A percentile compares a stretch with the other conserved stretches of the same genome.
Evolutionary conservation across 1,284 basidiomycete genomes (phyloP).

Genomic region (Boletus semigastroideus): DNA sequence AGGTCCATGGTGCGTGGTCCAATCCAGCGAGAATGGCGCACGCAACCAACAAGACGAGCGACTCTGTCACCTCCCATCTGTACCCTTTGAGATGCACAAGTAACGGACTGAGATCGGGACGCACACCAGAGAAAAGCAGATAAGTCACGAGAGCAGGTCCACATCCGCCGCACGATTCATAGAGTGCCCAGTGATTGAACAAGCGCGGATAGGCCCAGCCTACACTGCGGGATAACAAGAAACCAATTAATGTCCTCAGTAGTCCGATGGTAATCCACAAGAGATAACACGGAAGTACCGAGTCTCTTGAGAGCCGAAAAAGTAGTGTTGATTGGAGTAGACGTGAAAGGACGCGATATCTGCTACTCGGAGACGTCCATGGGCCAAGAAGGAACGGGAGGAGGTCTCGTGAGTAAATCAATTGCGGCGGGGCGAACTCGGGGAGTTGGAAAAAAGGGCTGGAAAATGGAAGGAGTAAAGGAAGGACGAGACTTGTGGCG

Average conservation of each 20-base stretch:
- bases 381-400: conserved; percentile 21
- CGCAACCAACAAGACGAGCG: conserved; percentile 10
- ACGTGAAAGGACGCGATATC: conserved; percentile 16
- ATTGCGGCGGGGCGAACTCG: conserved; percentile 28
- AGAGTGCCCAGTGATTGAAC: conserved; percentile 42
- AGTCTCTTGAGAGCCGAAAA: conserved; percentile 13
- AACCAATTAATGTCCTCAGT: conserved; percentile 30
- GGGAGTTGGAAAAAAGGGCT: conserved; percentile 12
- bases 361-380: conserved; percentile 23
- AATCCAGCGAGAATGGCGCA: conserved; percentile 27
- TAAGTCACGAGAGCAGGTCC: conserved; percentile 36
- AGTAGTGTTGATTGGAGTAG: conserved; percentile 21
- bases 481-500: conserved; percentile 13
- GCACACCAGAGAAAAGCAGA: conserved; percentile 17
- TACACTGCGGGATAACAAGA: conserved; percentile 36
- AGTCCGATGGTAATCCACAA: conserved; percentile 35
- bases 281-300: conserved; percentile 19
- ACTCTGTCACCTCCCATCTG: conserved; percentile 16
- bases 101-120: conserved; percentile 6
- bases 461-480: conserved; percentile 12
- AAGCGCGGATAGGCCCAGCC: conserved; percentile 40
- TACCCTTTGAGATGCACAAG: conserved; percentile 10
- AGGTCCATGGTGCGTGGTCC: conserved; percentile 41
- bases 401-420: conserved; percentile 25
- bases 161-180: conserved; percentile 39